Conservation (phyloP, 2,329 filamentous ascomycete genomes). For the Ceratocystis diversiconidia region DNA sequence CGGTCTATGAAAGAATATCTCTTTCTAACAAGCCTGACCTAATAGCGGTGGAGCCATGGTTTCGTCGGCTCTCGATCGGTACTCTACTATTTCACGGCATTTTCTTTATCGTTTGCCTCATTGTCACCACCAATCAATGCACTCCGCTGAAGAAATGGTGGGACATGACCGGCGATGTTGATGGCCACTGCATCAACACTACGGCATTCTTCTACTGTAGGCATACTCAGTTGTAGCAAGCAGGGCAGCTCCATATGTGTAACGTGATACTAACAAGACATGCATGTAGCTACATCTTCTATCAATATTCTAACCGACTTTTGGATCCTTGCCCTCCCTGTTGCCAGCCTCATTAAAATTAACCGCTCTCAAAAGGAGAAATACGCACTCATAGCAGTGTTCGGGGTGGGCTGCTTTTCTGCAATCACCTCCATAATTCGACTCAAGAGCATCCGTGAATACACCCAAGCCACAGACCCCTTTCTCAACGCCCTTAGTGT, state of each 20-base stretch:
- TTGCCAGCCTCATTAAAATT: constrained; percentile 31
- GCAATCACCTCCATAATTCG: constrained; percentile 28
- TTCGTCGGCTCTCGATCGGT: constrained; percentile 20
- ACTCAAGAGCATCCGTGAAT: constrained; percentile 29
- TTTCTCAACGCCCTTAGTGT: constrained; percentile 23
- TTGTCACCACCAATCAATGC: constrained; percentile 30
- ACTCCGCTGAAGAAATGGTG: constrained; percentile 30
- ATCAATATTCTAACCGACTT: constrained; percentile 36
- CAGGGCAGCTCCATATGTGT: neutral
- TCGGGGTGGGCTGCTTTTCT: constrained; percentile 29
- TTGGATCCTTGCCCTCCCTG: constrained; percentile 32
- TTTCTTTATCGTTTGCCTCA: constrained; percentile 30
- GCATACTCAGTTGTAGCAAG: too few species aligned
- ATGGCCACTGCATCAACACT: constrained; percentile 29
- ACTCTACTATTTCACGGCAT: constrained; percentile 29
- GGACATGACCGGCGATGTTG: constrained; percentile 25
- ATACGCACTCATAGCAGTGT: constrained; percentile 34
- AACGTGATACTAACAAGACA: neutral
- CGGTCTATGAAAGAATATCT: neutral
- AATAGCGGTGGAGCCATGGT: constrained; percentile 14
- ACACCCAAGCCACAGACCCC: constrained; percentile 26
- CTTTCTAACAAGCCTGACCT: neutral
- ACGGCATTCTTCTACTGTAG: constrained; percentile 31
- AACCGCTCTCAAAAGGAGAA: constrained; percentile 36
- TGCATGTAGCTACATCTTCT: constrained; percentile 26